Percentiles rank a stretch among this genome's conserved stretches.
phyloP scores from a whole-genome alignment of 305 asterid genomes.

The Plantago lanceolata region DNA sequence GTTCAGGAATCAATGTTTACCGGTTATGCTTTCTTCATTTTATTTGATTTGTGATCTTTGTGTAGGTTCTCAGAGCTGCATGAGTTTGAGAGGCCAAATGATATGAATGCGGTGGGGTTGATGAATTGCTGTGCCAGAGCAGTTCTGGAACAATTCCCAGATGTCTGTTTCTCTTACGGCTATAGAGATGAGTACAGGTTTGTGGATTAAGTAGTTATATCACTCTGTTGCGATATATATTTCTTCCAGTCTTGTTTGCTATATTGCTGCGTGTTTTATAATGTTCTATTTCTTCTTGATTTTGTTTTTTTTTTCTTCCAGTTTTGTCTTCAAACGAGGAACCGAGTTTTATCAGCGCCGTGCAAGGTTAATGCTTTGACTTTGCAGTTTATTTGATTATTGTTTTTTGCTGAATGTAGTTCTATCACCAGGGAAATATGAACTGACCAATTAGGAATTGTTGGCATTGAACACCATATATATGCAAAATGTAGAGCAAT shows the following conservation, averaged over 20 bases:
- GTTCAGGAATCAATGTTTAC: neutral
- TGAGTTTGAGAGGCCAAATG: conserved; percentile 66
- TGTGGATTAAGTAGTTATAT: neutral
- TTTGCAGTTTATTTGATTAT: no score
- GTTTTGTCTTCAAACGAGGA: conserved; percentile 56
- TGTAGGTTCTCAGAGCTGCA: conserved; percentile 67
- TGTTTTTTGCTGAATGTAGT: no score
- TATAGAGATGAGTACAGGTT: conserved; percentile 55
- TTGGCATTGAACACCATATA: no score
- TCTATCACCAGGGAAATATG: no score
- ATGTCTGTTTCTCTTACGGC: conserved; percentile 60
- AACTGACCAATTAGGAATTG: no score
- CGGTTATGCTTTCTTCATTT: neutral
- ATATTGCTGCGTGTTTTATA: neutral
- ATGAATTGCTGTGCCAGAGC: conserved; percentile 71
- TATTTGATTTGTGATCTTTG: neutral
- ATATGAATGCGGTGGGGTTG: conserved; percentile 48
- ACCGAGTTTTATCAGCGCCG: conserved; percentile 83
- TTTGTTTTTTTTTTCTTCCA: conserved; percentile 5
- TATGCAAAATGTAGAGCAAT: no score
- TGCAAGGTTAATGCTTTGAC: conserved; percentile 18
- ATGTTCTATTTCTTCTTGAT: neutral
- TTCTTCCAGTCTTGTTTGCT: neutral
- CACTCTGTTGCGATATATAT: no score
- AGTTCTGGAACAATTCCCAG: conserved; percentile 72